Evolutionary conservation across 1,284 basidiomycete genomes (phyloP).

Genomic region (Boletus albobrunnescens): DNA sequence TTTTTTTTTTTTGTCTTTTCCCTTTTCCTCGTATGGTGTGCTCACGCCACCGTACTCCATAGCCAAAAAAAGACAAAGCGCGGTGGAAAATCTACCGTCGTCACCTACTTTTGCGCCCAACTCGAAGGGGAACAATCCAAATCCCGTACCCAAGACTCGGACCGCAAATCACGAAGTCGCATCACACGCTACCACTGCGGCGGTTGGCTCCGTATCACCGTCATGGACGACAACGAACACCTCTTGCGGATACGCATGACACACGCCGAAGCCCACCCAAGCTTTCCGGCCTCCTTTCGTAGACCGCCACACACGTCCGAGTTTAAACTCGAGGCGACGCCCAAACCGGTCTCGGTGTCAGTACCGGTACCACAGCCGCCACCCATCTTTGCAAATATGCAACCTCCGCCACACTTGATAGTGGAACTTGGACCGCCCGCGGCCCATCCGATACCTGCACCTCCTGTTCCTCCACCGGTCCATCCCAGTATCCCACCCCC

Average conservation of each 20-base stretch:
- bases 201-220: conserved; percentile 35
- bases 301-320: conserved; percentile 32
- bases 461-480: conserved; percentile 5
- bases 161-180: conserved; percentile 34
- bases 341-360: conserved; percentile 15
- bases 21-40: neutral
- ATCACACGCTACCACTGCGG: conserved; percentile 36
- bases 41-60: neutral
- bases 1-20: neutral
- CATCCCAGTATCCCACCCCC: conserved; percentile 11
- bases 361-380: conserved; percentile 13
- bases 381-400: conserved; percentile 25
- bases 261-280: conserved; percentile 33
- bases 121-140: conserved; percentile 35
- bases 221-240: conserved; percentile 35
- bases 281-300: conserved; percentile 33
- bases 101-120: conserved; percentile 35
- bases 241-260: conserved; percentile 36
- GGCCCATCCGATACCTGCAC: conserved; percentile 9
- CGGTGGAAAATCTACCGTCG: conserved; percentile 33
- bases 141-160: conserved; percentile 29
- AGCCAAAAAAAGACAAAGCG: conserved; percentile 37
- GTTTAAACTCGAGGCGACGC: conserved; percentile 30
- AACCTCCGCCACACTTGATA: conserved; percentile 24
- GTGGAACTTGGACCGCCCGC: conserved; percentile 18